A percentile compares a stretch with the other conserved stretches of the same genome.
phyloP scores from a whole-genome alignment of 139 green algal genomes.

The Raphidocelis subcapitata region DNA sequence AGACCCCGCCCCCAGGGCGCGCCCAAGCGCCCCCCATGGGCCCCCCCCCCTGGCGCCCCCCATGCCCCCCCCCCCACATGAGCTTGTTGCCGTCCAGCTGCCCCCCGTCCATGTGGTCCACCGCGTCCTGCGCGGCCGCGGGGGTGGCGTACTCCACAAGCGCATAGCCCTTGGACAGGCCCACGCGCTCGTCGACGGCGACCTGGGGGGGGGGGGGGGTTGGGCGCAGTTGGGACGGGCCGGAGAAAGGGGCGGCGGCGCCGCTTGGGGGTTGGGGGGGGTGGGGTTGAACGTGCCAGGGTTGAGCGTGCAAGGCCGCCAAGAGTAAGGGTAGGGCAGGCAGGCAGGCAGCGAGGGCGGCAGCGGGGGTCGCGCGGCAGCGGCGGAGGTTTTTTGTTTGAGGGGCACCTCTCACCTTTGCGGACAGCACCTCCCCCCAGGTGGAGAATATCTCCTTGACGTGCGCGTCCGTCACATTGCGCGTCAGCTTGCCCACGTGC shows the following conservation, averaged over 20 bases:
- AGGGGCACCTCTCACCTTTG: slow-evolving; percentile 24
- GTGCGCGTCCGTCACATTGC: slow-evolving; percentile 81
- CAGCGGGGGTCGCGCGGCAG: too few relatives aligned
- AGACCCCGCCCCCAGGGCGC: too few relatives aligned
- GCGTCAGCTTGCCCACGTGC: slow-evolving; percentile 81
- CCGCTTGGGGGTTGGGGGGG: too few relatives aligned
- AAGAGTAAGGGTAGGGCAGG: neutral
- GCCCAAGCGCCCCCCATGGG: too few relatives aligned
- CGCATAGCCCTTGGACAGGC: slow-evolving; percentile 80
- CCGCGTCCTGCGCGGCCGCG: slow-evolving; percentile 68
- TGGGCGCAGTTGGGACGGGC: too few relatives aligned
- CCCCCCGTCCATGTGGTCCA: slow-evolving; percentile 83
- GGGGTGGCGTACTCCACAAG: slow-evolving; percentile 72
- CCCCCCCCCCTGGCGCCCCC: too few relatives aligned
- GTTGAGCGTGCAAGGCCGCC: too few relatives aligned
- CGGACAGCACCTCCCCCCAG: slow-evolving; percentile 76
- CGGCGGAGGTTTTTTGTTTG: slow-evolving; percentile 2
- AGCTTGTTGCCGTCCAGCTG: slow-evolving; percentile 84
- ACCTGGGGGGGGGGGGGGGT: slow-evolving; percentile 53
- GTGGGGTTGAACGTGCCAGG: too few relatives aligned
- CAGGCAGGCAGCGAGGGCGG: too few relatives aligned
- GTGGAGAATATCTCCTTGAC: slow-evolving; percentile 78
- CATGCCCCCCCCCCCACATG: slow-evolving; percentile 28
- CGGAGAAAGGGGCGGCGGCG: too few relatives aligned
- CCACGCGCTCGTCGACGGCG: slow-evolving; percentile 62